Evolutionary conservation across 805 yeast genomes (phyloP).

Genomic region (Sugiyamaella floridensis): DNA sequence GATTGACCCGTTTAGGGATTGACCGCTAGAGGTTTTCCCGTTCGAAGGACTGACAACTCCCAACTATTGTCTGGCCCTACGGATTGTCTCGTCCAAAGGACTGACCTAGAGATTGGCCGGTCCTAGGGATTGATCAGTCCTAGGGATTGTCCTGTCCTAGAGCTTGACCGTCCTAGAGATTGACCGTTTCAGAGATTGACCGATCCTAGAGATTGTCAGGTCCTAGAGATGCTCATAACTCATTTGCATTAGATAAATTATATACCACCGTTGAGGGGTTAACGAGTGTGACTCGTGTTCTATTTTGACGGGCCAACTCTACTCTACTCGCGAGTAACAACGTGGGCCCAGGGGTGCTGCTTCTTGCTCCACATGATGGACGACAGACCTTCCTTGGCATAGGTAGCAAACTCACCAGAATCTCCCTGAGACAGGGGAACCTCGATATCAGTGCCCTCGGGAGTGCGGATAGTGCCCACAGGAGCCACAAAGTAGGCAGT

Average conservation of each 20-base stretch:
- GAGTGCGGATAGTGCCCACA: slow-evolving; percentile 37
- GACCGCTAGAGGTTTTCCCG: too few species aligned
- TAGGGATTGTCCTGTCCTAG: too few species aligned
- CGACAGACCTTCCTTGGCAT: slow-evolving; percentile 31
- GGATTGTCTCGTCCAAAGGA: too few species aligned
- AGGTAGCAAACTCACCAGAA: slow-evolving; percentile 33
- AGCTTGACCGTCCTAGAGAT: too few species aligned
- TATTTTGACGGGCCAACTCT: not conserved
- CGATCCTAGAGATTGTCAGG: not conserved
- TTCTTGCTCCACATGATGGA: slow-evolving; percentile 24
- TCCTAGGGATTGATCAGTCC: too few species aligned
- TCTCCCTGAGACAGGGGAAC: slow-evolving; percentile 38
- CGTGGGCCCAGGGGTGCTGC: slow-evolving; percentile 23
- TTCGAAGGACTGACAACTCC: too few species aligned
- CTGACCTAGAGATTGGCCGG: too few species aligned
- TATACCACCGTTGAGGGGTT: not conserved
- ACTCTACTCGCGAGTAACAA: not conserved
- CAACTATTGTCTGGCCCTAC: too few species aligned
- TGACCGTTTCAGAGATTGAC: not conserved
- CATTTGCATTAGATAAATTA: not conserved
- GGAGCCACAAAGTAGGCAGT: slow-evolving; percentile 50
- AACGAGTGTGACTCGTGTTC: not conserved
- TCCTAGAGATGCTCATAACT: not conserved
- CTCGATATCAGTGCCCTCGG: slow-evolving; percentile 37
- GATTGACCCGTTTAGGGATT: too few species aligned